Percentiles rank a stretch among this genome's conserved stretches.
Evolutionary conservation across 257 asterid species (phyloP).

Genomic region (Nicotiana otophora): DNA sequence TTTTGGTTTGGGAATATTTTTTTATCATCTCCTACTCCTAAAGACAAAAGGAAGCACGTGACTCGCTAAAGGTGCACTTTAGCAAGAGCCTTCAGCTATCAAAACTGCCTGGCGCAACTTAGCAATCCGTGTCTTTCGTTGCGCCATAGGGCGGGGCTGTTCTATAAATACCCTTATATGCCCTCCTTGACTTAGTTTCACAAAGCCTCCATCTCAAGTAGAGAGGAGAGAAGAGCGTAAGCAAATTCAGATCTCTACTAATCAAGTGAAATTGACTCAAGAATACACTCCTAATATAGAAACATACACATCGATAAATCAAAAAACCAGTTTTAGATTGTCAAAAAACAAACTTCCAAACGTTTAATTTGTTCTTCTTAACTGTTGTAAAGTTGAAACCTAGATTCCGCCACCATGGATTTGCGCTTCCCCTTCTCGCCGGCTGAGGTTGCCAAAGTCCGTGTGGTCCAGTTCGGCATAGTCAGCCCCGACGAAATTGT

Average conservation of each 20-base stretch:
- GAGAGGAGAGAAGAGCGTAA: constrained; percentile 15
- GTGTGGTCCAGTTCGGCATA: constrained; percentile 84
- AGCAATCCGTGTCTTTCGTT: not conserved
- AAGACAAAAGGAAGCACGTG: not conserved
- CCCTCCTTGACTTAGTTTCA: rapidly evolving
- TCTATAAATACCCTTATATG: constrained; percentile 35
- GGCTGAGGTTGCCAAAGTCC: constrained; percentile 91
- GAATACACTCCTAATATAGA: not conserved
- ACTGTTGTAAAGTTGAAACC: not conserved
- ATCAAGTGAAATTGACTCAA: not conserved
- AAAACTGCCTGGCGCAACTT: not conserved
- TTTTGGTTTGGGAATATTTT: no score
- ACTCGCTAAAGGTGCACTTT: not conserved
- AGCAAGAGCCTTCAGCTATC: not conserved
- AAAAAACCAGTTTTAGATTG: not conserved
- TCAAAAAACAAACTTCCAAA: not conserved
- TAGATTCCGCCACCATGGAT: constrained; percentile 45
- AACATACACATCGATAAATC: not conserved
- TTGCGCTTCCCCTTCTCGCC: constrained; percentile 87
- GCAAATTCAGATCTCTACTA: constrained; percentile 6
- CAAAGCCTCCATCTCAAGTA: constrained; percentile 14
- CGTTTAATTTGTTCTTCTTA: not conserved
- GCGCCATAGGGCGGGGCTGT: constrained; percentile 1
- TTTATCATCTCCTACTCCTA: not conserved
- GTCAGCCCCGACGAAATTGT: constrained; percentile 95